Percentiles rank a stretch among this genome's conserved stretches.
Conservation (phyloP, 1,139 yeast species). For the Suhomyces panamericanus region DNA sequence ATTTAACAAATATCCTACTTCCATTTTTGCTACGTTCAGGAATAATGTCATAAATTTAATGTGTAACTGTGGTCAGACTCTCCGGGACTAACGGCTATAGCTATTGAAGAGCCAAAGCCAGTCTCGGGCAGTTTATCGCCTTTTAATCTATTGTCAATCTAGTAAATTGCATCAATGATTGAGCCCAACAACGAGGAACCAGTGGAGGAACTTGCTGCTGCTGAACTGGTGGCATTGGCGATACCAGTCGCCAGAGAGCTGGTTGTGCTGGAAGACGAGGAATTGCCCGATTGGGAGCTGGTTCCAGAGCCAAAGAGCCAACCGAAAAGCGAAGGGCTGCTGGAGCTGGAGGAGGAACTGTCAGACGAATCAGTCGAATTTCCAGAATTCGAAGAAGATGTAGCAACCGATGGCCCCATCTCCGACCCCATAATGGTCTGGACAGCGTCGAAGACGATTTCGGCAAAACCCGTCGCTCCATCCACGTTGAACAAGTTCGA, state of each 20-base stretch:
- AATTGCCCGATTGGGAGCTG: background rate
- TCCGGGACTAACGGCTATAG: too few relatives aligned
- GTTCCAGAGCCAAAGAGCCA: background rate
- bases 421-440: background rate
- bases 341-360: background rate
- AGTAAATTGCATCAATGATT: background rate
- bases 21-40: too few relatives aligned
- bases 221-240: background rate
- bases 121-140: too few relatives aligned
- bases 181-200: slow-evolving; percentile 1
- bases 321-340: background rate
- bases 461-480: background rate
- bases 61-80: too few relatives aligned
- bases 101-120: too few relatives aligned
- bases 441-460: background rate
- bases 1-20: too few relatives aligned
- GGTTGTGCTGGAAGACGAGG: background rate
- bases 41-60: too few relatives aligned
- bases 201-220: background rate
- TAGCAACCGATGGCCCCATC: slow-evolving; percentile 1
- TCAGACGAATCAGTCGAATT: background rate
- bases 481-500: slow-evolving; percentile 1
- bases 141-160: background rate
- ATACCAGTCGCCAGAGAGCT: background rate
- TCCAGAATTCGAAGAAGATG: background rate